These are phyloP conservation scores for Geotrichum histeridarum DNA, from an alignment of 1,139 yeast species.

Conservation along the genomic window DNA sequence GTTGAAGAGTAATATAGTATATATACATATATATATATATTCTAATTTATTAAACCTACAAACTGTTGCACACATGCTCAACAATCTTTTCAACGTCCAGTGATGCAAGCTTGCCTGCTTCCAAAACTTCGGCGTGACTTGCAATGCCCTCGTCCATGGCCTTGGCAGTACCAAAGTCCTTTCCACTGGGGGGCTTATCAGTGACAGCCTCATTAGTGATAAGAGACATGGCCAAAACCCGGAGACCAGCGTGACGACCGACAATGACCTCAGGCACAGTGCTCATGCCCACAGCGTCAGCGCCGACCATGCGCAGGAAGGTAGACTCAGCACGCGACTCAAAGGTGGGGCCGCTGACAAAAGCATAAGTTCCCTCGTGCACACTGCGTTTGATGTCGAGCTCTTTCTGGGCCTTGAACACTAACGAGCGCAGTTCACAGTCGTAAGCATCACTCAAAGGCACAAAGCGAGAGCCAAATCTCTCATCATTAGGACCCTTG, in stretches of 20 bases:
- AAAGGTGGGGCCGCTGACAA: conserved; percentile 89
- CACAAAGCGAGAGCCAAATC: conserved; percentile 79
- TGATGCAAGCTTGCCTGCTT: conserved; percentile 75
- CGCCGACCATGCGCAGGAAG: conserved; percentile 65
- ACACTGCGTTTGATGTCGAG: conserved; percentile 55
- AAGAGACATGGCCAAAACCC: conserved; percentile 76
- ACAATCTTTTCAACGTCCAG: conserved; percentile 69
- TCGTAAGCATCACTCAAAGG: conserved; percentile 91
- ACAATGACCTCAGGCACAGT: conserved; percentile 94
- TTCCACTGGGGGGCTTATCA: conserved; percentile 70
- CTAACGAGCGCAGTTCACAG: conserved; percentile 50
- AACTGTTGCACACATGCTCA: conserved; percentile 53
- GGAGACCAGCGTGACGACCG: conserved; percentile 82
- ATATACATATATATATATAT: background rate
- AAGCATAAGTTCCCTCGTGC: conserved; percentile 83
- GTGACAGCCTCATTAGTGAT: conserved; percentile 80
- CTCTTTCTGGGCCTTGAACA: conserved; percentile 48
- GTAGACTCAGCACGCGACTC: conserved; percentile 93
- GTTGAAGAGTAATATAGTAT: conserved; percentile 59
- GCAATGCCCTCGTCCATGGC: conserved; percentile 61
- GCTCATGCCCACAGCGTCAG: conserved; percentile 96
- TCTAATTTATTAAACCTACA: conserved; percentile 17
- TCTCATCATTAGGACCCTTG: conserved; percentile 77
- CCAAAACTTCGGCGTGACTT: conserved; percentile 81
- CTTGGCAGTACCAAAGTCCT: conserved; percentile 41